phyloP scores from a whole-genome alignment of 164 flowering plant genomes.

The Tinospora cordifolia region DNA sequence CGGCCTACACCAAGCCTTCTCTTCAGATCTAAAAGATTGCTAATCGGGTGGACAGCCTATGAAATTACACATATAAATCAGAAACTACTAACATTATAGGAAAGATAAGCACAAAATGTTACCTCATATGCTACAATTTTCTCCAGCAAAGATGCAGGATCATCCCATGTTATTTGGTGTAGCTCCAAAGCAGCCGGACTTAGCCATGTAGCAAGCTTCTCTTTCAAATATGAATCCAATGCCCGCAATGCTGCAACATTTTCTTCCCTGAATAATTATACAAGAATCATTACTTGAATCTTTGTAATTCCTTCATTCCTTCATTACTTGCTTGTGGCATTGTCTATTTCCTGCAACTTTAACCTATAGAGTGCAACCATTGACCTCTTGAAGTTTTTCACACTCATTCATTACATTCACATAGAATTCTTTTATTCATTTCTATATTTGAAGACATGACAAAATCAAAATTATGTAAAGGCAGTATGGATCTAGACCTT shows the following conservation, averaged over 20 bases:
- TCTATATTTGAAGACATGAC: background rate
- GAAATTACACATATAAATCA: conserved; percentile 4
- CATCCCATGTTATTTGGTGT: conserved; percentile 91
- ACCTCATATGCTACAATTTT: conserved; percentile 94
- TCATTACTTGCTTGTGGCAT: background rate
- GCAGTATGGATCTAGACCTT: conserved; percentile 6
- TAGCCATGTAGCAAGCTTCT: conserved; percentile 85
- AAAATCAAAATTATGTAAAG: background rate
- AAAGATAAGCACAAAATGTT: conserved; percentile 4
- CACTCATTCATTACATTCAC: background rate
- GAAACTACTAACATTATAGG: conserved; percentile 3
- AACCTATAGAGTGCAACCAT: no score
- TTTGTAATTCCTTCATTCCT: background rate
- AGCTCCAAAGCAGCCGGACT: conserved; percentile 94
- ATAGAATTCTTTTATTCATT: background rate
- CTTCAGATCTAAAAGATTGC: conserved; percentile 80
- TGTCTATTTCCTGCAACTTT: no score
- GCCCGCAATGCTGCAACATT: conserved; percentile 71
- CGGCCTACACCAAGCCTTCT: conserved; percentile 91
- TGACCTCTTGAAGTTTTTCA: no score
- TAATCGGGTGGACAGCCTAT: conserved; percentile 97
- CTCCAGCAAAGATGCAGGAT: conserved; percentile 91
- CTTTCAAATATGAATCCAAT: conserved; percentile 71
- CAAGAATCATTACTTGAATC: conserved; percentile 4
- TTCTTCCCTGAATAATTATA: conserved; percentile 45